These are phyloP conservation scores for Neopestalotiopsis sp. DNA, from an alignment of 2,329 filamentous ascomycete genomes.

Conservation along the genomic window DNA sequence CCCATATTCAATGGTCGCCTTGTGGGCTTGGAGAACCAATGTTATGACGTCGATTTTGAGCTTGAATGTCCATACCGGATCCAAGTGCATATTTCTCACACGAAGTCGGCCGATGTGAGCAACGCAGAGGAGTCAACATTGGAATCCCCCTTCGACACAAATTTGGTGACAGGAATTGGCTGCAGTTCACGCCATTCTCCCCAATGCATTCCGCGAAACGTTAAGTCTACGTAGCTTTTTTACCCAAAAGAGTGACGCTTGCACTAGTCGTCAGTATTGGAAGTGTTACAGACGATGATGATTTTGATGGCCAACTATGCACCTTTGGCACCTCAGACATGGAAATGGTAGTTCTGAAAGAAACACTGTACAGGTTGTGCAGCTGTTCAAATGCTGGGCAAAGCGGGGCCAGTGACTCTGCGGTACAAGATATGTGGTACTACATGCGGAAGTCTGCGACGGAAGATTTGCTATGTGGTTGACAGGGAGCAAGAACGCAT, in stretches of 20 bases:
- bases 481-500: background rate
- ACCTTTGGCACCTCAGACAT: background rate
- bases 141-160: background rate
- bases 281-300: background rate
- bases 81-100: background rate
- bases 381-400: background rate
- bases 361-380: background rate
- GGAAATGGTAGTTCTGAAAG: background rate
- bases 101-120: background rate
- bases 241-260: background rate
- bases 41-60: background rate
- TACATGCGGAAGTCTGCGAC: slow-evolving; percentile 11
- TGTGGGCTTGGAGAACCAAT: background rate
- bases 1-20: background rate
- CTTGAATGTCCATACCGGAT: background rate
- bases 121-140: background rate
- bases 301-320: background rate
- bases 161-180: background rate
- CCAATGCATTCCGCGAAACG: background rate
- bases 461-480: slow-evolving; percentile 5
- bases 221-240: background rate
- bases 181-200: background rate
- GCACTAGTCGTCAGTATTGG: background rate
- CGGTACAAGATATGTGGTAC: background rate
- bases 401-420: background rate